Evolutionary conservation across 192 early-diverging fungal genomes (phyloP), one percentile per base, ranked within the genome.

Genomic region (Linnemannia schmuckeri): DNA sequence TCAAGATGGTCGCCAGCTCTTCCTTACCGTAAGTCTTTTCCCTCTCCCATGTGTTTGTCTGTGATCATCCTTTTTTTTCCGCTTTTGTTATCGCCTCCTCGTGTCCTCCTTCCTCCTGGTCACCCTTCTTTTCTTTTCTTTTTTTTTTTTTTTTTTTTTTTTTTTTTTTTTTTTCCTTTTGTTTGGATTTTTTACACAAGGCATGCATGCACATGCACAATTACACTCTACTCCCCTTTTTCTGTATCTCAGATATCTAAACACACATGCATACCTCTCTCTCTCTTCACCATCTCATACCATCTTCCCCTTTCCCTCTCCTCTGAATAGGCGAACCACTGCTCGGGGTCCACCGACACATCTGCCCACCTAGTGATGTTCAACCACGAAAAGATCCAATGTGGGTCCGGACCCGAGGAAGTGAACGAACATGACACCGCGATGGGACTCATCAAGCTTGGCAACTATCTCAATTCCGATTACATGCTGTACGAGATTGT

Each of bases 301-400:
- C 57, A 63, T 46, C 15, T 63, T 38, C 30, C 27, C 33, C 44
- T 1, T 40, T 38, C 42, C 0, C 42, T 54, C 6, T 41, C 33
- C 17, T 27, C 66, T 33, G 3, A 47, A 37, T 81, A 91, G 90
- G 90, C 90, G 0, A 82, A 88, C 57, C 90, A 91, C 70, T 91
- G 90, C 41, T 49, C 86, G 40, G 83, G 83, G 8, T 89, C 74
- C 37, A 5, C 76, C 37, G 83, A 91, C 41, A 88, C 83, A 6
- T 81, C 72, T 22, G 80, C 79, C 3, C 88, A 91, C 78, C 24
- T 91, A 20, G 87, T 91, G 61, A 91, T 91, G 90, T 91, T 91
- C 73, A 91, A 91, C 42, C 87, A 91, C 52, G 80, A 91, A 57
- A 85, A 82, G 55, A 35, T 71, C 20, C 80, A 75, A 17, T 91